Conservation (phyloP, 108 stramenopile genomes). For the Fistulifera solaris region DNA sequence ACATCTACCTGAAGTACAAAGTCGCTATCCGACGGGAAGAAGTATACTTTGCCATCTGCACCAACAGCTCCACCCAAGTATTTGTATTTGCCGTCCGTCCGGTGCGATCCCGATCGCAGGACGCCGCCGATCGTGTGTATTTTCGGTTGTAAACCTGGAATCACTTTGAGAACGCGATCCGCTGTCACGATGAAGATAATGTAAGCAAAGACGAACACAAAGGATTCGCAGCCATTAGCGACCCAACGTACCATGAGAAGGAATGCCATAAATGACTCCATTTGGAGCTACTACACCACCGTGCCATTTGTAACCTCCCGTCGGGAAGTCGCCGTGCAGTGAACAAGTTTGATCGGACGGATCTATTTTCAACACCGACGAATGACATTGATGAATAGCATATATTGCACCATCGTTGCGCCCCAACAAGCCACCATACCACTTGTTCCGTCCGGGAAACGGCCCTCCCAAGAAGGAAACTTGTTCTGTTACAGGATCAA, state of each 20-base stretch:
- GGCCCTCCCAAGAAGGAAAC: conserved; percentile 43
- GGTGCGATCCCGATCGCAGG: conserved; percentile 52
- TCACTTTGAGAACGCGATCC: no score
- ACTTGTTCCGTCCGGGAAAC: conserved; percentile 69
- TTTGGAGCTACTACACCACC: conserved; percentile 65
- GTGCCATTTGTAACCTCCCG: conserved; percentile 69
- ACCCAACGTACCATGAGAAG: conserved; percentile 32
- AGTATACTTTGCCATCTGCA: conserved; percentile 66
- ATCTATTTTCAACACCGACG: conserved; percentile 26
- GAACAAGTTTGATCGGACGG: conserved; percentile 43
- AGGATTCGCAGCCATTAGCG: no score
- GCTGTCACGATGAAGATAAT: no score
- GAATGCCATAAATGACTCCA: conserved; percentile 62
- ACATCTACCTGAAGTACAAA: conserved; percentile 65
- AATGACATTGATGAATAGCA: conserved; percentile 69
- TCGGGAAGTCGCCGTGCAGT: conserved; percentile 51
- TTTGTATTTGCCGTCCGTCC: conserved; percentile 82
- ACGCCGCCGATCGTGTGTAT: no score
- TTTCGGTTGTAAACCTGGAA: no score
- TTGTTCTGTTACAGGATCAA: conserved; percentile 65
- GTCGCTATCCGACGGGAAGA: conserved; percentile 70
- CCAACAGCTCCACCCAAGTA: conserved; percentile 69
- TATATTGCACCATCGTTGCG: conserved; percentile 73
- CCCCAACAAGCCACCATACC: conserved; percentile 82
- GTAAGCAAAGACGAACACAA: no score